Base-by-base conservation (phyloP, 768 basidiomycete species). In the Agrocybe pediades region DNA sequence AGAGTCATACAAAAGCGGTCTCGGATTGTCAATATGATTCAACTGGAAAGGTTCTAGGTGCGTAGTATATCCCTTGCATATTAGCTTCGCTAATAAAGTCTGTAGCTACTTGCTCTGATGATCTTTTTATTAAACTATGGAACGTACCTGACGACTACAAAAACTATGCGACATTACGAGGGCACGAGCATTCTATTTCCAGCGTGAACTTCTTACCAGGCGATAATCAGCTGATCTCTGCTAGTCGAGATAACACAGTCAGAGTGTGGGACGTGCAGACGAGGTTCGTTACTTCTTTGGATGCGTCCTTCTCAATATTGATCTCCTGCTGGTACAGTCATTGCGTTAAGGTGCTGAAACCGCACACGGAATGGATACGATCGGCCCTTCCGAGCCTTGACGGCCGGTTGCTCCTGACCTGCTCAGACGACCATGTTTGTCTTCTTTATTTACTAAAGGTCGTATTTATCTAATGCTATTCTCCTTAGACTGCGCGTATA, bases 51-150 rank as follows among this genome's bases (percentile, higher is more conserved):
- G 68, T 89, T 23, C 74, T 95, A 59, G 92, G 94, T 92, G 65
- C 57, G 76, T 70, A 43, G 44, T 11, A 8, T 19, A 23, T 52
- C 19, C n/a, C 5, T 20, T 36, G 23, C 21, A 27, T 43, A 19
- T 46, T 51, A 25, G 50, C 23, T 39, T 47, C 29, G 29, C 16
- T 27, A 25, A 9, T 65, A 58, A 60, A 81, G 44, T n/a, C n/a
- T 50, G 77, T 39, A 69, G 86, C 92, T 27, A 79, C 79, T 20
- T 80, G 78, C 64, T 95, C 94, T 2, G 87, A 88, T 48, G 94
- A 96, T 72, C 76, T 95, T 45, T 91, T 92, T 62, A 86, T 96
- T 74, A 94, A 94, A 73, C 79, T 96, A 55, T 96, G 94, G 94
- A 91, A 95, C 69, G 83, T 87, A 15, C 81, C 86, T 59, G 90